phyloP scores from a whole-genome alignment of 2,329 filamentous ascomycete species.

The Colletotrichum chrysophilum region DNA sequence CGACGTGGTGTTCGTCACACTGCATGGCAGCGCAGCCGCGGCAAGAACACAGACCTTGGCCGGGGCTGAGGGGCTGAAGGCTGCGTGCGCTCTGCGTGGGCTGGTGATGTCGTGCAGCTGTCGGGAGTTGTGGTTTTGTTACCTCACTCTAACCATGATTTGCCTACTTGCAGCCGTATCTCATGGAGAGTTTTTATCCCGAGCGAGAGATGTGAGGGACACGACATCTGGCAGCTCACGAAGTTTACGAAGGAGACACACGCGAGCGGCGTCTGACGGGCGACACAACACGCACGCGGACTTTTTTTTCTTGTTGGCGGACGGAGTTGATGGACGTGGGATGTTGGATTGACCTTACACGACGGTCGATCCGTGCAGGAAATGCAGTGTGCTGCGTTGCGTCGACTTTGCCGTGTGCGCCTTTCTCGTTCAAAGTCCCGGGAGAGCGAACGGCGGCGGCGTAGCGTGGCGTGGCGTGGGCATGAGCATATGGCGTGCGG shows the following conservation, averaged over 20 bases:
- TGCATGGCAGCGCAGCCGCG: not conserved
- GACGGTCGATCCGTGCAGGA: constrained; percentile 18
- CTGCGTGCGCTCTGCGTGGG: not conserved
- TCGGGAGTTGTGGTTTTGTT: not conserved
- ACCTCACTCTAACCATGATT: not conserved
- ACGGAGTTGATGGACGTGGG: not conserved
- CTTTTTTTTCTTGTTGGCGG: not conserved
- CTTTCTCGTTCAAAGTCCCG: not conserved
- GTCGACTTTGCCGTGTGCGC: not conserved
- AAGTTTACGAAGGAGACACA: not conserved
- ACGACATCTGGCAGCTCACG: not conserved
- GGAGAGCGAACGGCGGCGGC: not conserved
- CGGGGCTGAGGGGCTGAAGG: not conserved
- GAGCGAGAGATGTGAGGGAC: not conserved
- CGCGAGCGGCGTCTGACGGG: not conserved
- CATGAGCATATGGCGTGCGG: not conserved
- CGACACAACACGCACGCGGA: not conserved
- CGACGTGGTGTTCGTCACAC: constrained; percentile 2
- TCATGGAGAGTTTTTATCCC: not conserved
- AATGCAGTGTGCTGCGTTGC: not conserved
- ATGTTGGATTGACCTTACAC: constrained; percentile 1
- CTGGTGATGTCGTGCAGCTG: constrained; percentile 13
- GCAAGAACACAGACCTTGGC: not conserved
- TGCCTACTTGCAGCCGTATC: not conserved
- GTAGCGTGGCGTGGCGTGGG: not conserved